These are phyloP conservation scores for Tricholoma hemisulphureum DNA, from an alignment of 768 basidiomycete genomes.

Conservation along the genomic window DNA sequence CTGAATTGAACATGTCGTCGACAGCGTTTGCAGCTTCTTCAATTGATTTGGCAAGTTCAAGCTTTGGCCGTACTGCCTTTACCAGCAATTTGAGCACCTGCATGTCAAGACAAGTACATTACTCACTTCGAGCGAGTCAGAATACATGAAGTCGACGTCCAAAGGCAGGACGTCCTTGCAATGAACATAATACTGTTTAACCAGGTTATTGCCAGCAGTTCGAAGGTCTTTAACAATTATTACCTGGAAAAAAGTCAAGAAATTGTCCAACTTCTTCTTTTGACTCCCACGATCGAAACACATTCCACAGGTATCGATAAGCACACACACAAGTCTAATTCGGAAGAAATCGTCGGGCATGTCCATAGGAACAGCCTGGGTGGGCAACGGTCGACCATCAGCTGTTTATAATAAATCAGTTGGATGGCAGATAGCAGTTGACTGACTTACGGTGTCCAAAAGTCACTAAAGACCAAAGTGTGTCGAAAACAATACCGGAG, in stretches of 20 bases:
- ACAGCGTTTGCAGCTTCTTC: constrained; percentile 87
- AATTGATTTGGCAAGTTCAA: constrained; percentile 64
- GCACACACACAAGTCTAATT: constrained; percentile 82
- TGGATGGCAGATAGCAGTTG: not conserved
- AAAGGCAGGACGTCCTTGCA: constrained; percentile 90
- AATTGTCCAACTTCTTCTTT: constrained; percentile 90
- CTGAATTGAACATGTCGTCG: constrained; percentile 81
- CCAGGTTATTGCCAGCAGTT: not conserved
- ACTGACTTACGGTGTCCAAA: constrained; percentile 89
- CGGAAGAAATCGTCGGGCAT: constrained; percentile 97
- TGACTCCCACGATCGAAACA: constrained; percentile 95
- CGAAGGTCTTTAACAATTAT: not conserved
- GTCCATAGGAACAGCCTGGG: constrained; percentile 72
- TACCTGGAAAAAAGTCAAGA: constrained; percentile 92
- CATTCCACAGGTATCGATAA: constrained; percentile 95
- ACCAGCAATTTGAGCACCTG: constrained; percentile 1
- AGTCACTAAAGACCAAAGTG: constrained; percentile 89
- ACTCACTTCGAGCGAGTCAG: constrained; percentile 86
- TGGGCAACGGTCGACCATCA: constrained; percentile 84
- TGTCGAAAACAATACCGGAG: constrained; percentile 89
- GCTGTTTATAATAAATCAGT: constrained; percentile 45
- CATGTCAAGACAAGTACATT: not conserved
- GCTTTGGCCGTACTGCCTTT: constrained; percentile 85
- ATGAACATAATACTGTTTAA: constrained; percentile 73
- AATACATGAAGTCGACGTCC: constrained; percentile 98